phyloP scores from a whole-genome alignment of 768 basidiomycete species.

The Podaxis carcinomalis region DNA sequence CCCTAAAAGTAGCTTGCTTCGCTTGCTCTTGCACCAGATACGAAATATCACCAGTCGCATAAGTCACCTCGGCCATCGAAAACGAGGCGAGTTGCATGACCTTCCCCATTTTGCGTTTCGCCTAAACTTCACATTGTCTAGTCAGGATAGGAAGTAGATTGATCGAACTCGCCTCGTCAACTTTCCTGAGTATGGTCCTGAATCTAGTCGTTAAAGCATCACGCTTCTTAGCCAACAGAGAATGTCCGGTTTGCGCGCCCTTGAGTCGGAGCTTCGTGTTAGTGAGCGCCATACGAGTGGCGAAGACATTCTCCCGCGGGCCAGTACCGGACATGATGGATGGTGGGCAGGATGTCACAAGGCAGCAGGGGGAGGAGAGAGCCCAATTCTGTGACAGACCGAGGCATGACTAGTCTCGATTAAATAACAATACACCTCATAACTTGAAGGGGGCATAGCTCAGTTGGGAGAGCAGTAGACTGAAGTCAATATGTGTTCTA shows the following conservation, averaged over 20 bases:
- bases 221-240: conserved; percentile 93
- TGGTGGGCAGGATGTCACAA: conserved; percentile 8
- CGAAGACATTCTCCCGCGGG: conserved; percentile 89
- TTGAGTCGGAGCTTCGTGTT: conserved; percentile 89
- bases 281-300: conserved; percentile 95
- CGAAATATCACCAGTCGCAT: conserved; percentile 94
- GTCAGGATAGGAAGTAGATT: conserved; percentile 4
- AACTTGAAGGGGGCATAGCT: conserved; percentile 51
- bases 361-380: neutral
- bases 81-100: conserved; percentile 99
- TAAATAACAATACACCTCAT: neutral
- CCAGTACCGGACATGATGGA: conserved; percentile 82
- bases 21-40: conserved; percentile 98
- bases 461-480: conserved; percentile 77
- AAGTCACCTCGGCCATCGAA: conserved; percentile 98
- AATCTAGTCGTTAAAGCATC: conserved; percentile 96
- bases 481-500: conserved; percentile 52
- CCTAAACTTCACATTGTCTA: conserved; percentile 46
- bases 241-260: conserved; percentile 92
- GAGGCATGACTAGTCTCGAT: neutral
- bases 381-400: neutral
- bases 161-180: conserved; percentile 76
- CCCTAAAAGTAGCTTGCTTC: conserved; percentile 85
- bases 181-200: conserved; percentile 89
- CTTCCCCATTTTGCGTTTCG: conserved; percentile 97